These are phyloP conservation scores for Lenzites betulinus DNA, from an alignment of 768 basidiomycete genomes.

Conservation along the genomic window DNA sequence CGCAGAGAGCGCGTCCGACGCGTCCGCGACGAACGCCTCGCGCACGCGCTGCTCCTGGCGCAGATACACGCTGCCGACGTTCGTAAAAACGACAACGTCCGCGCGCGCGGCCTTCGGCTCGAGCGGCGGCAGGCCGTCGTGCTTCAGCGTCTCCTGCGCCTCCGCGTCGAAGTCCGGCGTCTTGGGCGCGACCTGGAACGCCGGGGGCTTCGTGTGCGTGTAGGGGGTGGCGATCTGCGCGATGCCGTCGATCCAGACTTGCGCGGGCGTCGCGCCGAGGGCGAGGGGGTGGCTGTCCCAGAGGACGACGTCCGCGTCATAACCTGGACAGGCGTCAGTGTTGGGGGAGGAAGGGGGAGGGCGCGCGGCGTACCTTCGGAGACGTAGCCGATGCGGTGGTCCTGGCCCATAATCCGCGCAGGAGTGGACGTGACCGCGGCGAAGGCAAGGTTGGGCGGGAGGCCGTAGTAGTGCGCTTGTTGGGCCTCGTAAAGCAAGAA, in stretches of 20 bases:
- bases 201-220: conserved; percentile 52
- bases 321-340: conserved; percentile 1
- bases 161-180: conserved; percentile 65
- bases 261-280: conserved; percentile 77
- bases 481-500: conserved; percentile 60
- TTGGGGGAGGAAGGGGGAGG: conserved; percentile 31
- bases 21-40: conserved; percentile 33
- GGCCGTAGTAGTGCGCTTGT: conserved; percentile 72
- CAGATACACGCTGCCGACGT: conserved; percentile 57
- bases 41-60: conserved; percentile 35
- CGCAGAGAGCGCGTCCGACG: conserved; percentile 11
- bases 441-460: conserved; percentile 64
- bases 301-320: conserved; percentile 60
- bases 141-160: conserved; percentile 51
- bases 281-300: conserved; percentile 81
- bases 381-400: conserved; percentile 69
- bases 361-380: conserved; percentile 44
- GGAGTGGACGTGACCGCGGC: conserved; percentile 72
- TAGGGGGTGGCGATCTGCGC: conserved; percentile 57
- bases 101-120: conserved; percentile 37
- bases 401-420: conserved; percentile 68
- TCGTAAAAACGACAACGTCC: conserved; percentile 58
- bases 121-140: conserved; percentile 70
- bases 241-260: conserved; percentile 87
- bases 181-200: conserved; percentile 54